Evolutionary conservation across 1,139 yeast genomes (phyloP).

Genomic region (Zygoascus hellenicus): DNA sequence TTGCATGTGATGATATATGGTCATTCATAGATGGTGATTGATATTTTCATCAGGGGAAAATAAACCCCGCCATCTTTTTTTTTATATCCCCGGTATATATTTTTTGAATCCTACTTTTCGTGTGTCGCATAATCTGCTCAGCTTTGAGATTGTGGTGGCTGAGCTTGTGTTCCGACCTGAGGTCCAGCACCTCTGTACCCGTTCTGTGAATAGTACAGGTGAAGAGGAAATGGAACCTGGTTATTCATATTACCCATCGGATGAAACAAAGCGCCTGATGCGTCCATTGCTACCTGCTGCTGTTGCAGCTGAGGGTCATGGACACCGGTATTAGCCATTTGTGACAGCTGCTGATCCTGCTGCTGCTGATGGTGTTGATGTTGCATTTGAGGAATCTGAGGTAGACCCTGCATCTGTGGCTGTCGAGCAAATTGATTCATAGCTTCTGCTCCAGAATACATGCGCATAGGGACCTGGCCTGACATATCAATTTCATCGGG

Average conservation of each 20-base stretch:
- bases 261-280: conserved; percentile 1
- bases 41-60: no score
- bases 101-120: no score
- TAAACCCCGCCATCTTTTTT: no score
- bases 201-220: conserved; percentile 4
- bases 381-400: neutral
- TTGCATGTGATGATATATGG: no score
- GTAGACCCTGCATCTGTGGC: neutral
- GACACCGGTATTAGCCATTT: neutral
- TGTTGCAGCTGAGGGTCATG: neutral
- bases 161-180: neutral
- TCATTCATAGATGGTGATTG: no score
- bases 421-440: neutral
- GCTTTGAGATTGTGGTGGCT: conserved; percentile 1
- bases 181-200: no score
- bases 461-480: no score
- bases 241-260: conserved; percentile 4
- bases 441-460: no score
- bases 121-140: no score
- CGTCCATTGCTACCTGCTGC: conserved; percentile 1
- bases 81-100: no score
- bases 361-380: neutral
- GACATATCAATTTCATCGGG: no score
- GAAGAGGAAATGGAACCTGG: conserved; percentile 7
- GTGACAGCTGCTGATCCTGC: conserved; percentile 3